phyloP scores from a whole-genome alignment of 306 rosid species.

The Begonia fuchsioides region DNA sequence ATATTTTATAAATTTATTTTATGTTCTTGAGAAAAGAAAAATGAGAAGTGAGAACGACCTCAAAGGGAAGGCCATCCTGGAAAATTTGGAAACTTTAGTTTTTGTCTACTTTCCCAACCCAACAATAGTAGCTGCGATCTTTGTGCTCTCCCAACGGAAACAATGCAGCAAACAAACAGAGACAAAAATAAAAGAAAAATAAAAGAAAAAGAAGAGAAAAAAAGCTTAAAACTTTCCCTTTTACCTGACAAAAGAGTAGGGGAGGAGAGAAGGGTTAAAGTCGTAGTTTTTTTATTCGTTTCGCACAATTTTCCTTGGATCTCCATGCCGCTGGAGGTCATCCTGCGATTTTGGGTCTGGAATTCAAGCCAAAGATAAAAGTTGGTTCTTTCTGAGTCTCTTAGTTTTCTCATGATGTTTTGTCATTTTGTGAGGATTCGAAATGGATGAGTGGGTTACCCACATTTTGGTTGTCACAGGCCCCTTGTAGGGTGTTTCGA shows the following conservation, averaged over 20 bases:
- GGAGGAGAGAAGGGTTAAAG: constrained; percentile 13
- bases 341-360: constrained; percentile 15
- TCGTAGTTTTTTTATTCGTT: constrained; percentile 15
- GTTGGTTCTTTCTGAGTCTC: constrained; percentile 13
- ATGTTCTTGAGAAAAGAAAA: no score
- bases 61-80: no score
- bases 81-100: no score
- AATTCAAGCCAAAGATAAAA: constrained; percentile 22
- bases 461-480: constrained; percentile 23
- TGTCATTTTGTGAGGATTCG: constrained; percentile 16
- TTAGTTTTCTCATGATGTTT: constrained; percentile 13
- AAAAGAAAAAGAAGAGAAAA: constrained; percentile 14
- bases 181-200: neutral
- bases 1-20: no score
- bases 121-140: constrained; percentile 20
- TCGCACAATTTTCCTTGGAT: constrained; percentile 3
- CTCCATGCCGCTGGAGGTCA: constrained; percentile 9
- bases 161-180: constrained; percentile 13
- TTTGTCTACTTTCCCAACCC: constrained; percentile 5
- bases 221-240: constrained; percentile 22
- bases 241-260: constrained; percentile 20
- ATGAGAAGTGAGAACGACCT: no score
- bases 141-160: constrained; percentile 18
- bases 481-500: constrained; percentile 10
- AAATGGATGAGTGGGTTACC: constrained; percentile 20